Percentiles rank a stretch among this genome's conserved stretches.
These are phyloP conservation scores for Ustilago hordei DNA, from an alignment of 1,284 basidiomycete genomes.

Conservation along the genomic window DNA sequence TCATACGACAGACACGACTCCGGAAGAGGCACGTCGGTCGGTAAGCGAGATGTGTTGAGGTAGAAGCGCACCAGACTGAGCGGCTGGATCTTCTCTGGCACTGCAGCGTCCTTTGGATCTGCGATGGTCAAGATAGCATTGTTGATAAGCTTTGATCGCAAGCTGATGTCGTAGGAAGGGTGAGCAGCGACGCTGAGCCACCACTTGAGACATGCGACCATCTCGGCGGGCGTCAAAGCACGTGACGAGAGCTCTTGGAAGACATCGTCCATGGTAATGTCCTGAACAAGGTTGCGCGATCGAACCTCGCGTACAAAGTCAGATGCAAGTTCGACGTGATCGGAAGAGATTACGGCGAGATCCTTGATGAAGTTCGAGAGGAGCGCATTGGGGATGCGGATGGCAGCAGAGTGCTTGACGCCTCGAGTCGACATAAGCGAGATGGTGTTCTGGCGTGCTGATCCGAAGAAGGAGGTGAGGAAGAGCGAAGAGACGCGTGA, in stretches of 20 bases:
- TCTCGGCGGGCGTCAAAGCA: constrained; percentile 81
- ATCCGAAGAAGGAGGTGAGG: constrained; percentile 85
- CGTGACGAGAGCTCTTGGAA: constrained; percentile 81
- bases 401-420: constrained; percentile 77
- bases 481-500: constrained; percentile 82
- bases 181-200: constrained; percentile 78
- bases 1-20: constrained; percentile 80
- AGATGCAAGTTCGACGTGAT: constrained; percentile 77
- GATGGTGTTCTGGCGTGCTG: constrained; percentile 73
- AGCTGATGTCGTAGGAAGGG: constrained; percentile 64
- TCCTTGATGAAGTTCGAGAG: constrained; percentile 84
- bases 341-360: constrained; percentile 80
- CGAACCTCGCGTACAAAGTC: constrained; percentile 78
- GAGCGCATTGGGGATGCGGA: constrained; percentile 82
- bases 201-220: constrained; percentile 87
- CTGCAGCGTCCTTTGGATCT: constrained; percentile 24
- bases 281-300: constrained; percentile 78
- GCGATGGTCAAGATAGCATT: constrained; percentile 56
- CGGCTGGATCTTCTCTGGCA: constrained; percentile 56
- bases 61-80: constrained; percentile 80
- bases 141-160: constrained; percentile 63
- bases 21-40: constrained; percentile 85
- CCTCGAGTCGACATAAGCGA: constrained; percentile 85
- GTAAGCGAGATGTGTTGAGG: constrained; percentile 81
- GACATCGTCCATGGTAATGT: constrained; percentile 88